Evolutionary conservation across 345 rosid genomes (phyloP).

Genomic region (Mallotus nudiflorus): DNA sequence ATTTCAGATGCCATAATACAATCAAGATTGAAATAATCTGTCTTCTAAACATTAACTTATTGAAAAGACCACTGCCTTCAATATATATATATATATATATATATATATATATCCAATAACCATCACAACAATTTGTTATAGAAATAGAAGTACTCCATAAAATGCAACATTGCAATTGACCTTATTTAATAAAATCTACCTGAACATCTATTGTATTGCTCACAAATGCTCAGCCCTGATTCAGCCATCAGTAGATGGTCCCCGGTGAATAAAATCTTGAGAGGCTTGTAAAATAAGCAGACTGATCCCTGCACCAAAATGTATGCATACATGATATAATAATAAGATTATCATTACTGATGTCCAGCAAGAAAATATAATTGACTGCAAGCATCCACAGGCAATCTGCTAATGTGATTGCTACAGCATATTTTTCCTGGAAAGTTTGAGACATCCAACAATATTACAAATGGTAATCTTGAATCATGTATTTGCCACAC

Average conservation of each 20-base stretch:
- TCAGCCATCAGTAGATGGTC: constrained; percentile 39
- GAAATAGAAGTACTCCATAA: too few relatives aligned
- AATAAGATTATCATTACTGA: too few relatives aligned
- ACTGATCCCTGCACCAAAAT: constrained; percentile 35
- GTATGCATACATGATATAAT: too few relatives aligned
- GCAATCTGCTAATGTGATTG: neutral
- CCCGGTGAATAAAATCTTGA: constrained; percentile 36
- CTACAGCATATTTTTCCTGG: neutral
- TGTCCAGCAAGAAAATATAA: too few relatives aligned
- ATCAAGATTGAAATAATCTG: neutral
- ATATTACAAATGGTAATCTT: too few relatives aligned
- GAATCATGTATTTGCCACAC: neutral
- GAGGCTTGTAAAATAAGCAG: constrained; percentile 37
- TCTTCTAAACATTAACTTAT: neutral
- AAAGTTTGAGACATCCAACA: too few relatives aligned
- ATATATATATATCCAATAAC: too few relatives aligned
- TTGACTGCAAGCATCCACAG: neutral
- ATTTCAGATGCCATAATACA: neutral
- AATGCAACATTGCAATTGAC: neutral
- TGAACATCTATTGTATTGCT: constrained; percentile 31
- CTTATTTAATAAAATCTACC: constrained; percentile 22
- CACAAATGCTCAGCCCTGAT: constrained; percentile 33
- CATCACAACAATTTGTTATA: neutral
- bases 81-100: neutral
- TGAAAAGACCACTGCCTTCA: neutral